Evolutionary conservation across 345 rosid species (phyloP).

Genomic region (Eucalyptus shirleyi): DNA sequence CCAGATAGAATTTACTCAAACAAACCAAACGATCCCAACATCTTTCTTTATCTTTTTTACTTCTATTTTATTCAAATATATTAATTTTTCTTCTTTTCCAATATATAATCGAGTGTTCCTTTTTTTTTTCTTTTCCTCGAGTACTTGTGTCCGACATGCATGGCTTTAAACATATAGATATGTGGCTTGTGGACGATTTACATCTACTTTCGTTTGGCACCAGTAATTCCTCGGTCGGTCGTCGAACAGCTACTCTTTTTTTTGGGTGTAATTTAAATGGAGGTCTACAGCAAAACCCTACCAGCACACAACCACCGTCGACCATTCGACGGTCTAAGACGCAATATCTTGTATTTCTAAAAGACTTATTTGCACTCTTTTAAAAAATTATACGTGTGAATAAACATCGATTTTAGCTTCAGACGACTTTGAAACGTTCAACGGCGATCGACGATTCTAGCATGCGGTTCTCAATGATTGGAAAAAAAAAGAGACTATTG

Average conservation of each 20-base stretch:
- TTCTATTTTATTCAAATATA: neutral
- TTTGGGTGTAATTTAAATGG: neutral
- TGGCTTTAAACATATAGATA: neutral
- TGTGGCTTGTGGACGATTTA: neutral
- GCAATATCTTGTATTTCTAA: neutral
- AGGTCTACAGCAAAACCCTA: neutral
- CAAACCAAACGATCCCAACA: neutral
- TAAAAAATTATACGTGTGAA: neutral
- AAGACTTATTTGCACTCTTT: neutral
- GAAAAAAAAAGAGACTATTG: neutral
- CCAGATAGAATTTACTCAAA: neutral
- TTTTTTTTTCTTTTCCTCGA: neutral
- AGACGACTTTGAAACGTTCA: neutral
- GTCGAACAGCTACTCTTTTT: neutral
- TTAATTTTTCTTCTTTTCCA: neutral
- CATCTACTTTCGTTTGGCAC: neutral
- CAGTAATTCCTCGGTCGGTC: neutral
- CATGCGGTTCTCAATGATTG: neutral
- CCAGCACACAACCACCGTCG: neutral
- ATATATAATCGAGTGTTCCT: neutral
- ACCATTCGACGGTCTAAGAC: neutral
- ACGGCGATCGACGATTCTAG: neutral
- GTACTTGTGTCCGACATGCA: neutral
- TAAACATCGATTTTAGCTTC: neutral
- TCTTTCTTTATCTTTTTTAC: neutral